Evolutionary conservation across 495 filamentous ascomycete genomes (phyloP).

Genomic region (Massariosphaeria phaeospora): DNA sequence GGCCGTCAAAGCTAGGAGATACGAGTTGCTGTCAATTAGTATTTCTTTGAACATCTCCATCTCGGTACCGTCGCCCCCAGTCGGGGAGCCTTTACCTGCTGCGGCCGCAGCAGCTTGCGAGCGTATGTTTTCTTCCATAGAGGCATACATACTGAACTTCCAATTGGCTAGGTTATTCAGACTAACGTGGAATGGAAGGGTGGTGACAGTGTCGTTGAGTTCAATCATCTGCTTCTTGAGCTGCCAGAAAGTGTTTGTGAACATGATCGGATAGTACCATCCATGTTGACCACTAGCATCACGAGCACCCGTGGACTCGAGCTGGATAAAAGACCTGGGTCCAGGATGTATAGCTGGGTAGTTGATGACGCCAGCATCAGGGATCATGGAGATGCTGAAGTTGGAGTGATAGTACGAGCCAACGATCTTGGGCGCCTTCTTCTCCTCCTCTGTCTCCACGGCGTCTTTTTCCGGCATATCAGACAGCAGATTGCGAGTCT

Average conservation of each 20-base stretch:
- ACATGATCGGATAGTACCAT: conserved; percentile 95
- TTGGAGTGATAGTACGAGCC: conserved; percentile 94
- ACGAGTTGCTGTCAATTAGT: conserved; percentile 88
- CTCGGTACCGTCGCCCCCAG: conserved; percentile 70
- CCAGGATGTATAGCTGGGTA: conserved; percentile 69
- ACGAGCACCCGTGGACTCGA: conserved; percentile 68
- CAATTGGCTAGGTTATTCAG: conserved; percentile 78
- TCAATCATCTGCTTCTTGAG: conserved; percentile 84
- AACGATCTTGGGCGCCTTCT: conserved; percentile 57
- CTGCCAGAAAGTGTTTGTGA: conserved; percentile 96
- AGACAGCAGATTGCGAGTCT: conserved; percentile 85
- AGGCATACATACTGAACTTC: conserved; percentile 83
- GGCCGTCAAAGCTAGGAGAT: conserved; percentile 76
- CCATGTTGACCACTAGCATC: conserved; percentile 81
- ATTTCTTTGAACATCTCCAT: conserved; percentile 95
- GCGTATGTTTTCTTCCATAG: conserved; percentile 81
- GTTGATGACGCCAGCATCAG: conserved; percentile 64
- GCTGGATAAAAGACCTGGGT: conserved; percentile 65
- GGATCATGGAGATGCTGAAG: conserved; percentile 81
- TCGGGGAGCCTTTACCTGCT: conserved; percentile 57
- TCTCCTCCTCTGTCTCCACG: conserved; percentile 43
- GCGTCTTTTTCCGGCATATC: conserved; percentile 50
- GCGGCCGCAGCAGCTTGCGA: conserved; percentile 68
- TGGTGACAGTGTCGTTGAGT: conserved; percentile 84
- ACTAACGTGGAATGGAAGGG: conserved; percentile 76